Evolutionary conservation across 2,329 filamentous ascomycete genomes (phyloP).

Genomic region (Ceratocystis lukuohia): DNA sequence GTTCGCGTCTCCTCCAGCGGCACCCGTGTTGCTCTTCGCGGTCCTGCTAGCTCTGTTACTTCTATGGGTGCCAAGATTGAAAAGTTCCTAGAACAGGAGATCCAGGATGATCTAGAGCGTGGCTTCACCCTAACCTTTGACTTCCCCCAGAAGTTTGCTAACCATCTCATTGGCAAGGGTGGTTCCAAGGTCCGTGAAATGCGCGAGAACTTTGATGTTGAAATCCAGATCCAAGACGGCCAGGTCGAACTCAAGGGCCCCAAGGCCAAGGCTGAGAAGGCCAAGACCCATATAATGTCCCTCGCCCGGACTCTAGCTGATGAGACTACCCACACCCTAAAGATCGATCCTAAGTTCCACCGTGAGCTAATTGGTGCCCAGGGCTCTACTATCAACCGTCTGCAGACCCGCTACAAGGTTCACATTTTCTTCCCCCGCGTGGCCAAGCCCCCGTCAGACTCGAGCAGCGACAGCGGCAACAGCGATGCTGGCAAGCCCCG

Average conservation of each 20-base stretch:
- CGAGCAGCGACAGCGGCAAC: conserved; percentile 55
- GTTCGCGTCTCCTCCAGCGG: conserved; percentile 46
- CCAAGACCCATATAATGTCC: conserved; percentile 66
- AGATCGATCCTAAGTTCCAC: conserved; percentile 89
- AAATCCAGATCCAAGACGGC: conserved; percentile 82
- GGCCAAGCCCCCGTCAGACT: conserved; percentile 37
- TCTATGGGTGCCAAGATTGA: conserved; percentile 59
- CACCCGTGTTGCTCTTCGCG: conserved; percentile 57
- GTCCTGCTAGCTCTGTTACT: conserved; percentile 59
- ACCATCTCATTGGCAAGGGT: conserved; percentile 61
- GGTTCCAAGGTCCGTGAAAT: conserved; percentile 54
- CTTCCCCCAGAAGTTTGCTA: conserved; percentile 89
- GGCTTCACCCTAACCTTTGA: conserved; percentile 78
- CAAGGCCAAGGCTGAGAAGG: conserved; percentile 81
- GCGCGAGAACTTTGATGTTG: conserved; percentile 53
- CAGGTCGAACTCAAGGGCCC: conserved; percentile 93
- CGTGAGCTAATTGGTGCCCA: conserved; percentile 82
- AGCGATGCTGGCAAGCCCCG: conserved; percentile 52
- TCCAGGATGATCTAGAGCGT: conserved; percentile 85
- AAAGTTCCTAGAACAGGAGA: conserved; percentile 73
- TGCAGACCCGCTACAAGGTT: conserved; percentile 87
- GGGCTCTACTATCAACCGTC: conserved; percentile 75
- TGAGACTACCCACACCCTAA: conserved; percentile 73
- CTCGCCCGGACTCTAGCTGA: conserved; percentile 77
- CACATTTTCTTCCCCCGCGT: conserved; percentile 82